These are phyloP conservation scores for Rhizopogon salebrosus DNA, from an alignment of 768 basidiomycete species.

Conservation along the genomic window DNA sequence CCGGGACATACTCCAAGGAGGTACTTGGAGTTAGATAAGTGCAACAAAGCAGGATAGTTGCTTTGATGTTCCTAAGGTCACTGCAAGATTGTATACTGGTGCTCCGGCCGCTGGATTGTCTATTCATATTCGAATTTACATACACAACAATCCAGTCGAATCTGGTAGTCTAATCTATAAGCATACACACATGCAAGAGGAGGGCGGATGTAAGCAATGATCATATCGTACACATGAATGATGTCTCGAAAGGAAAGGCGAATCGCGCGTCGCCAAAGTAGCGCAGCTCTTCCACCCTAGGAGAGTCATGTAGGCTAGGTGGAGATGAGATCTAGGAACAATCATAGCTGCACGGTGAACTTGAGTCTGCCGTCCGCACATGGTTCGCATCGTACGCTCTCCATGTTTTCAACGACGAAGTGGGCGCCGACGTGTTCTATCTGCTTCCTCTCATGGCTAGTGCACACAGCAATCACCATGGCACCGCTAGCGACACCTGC, in stretches of 20 bases:
- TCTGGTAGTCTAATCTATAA: not conserved
- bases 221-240: not conserved
- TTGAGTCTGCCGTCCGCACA: conserved; percentile 36
- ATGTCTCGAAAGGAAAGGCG: not conserved
- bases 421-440: conserved; percentile 55
- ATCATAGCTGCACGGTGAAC: conserved; percentile 34
- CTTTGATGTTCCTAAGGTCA: not conserved
- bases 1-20: too few species aligned
- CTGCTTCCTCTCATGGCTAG: conserved; percentile 55
- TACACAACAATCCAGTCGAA: not conserved
- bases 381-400: conserved; percentile 37
- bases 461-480: conserved; percentile 70
- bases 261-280: not conserved
- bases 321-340: not conserved
- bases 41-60: too few species aligned
- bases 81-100: too few species aligned
- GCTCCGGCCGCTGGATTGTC: not conserved
- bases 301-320: not conserved
- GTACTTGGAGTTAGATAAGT: too few species aligned
- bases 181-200: not conserved
- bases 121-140: not conserved
- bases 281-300: not conserved
- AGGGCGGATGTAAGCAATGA: not conserved
- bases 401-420: conserved; percentile 52
- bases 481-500: conserved; percentile 72